Conservation (phyloP, 306 rosid genomes). For the Canavalia gladiata region DNA sequence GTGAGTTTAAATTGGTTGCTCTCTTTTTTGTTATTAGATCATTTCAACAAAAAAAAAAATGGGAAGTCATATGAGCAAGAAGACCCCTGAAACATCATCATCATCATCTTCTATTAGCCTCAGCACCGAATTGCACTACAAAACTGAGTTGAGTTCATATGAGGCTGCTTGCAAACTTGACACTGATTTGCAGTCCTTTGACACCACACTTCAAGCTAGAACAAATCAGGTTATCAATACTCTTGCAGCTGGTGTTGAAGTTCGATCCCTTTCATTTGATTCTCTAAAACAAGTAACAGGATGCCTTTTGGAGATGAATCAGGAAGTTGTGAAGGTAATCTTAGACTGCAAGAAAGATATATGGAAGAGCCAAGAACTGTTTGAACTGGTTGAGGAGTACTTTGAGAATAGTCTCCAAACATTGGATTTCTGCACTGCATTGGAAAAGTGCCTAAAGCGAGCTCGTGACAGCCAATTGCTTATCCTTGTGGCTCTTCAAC, state of each 20-base stretch:
- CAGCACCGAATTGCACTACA: constrained; percentile 58
- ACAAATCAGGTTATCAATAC: constrained; percentile 83
- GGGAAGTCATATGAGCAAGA: constrained; percentile 91
- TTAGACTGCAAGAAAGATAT: constrained; percentile 94
- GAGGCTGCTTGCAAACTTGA: constrained; percentile 89
- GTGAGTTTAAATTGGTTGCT: constrained; percentile 51
- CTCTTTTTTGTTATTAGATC: constrained; percentile 40
- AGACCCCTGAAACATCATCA: constrained; percentile 57
- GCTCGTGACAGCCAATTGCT: constrained; percentile 85
- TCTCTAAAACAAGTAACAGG: constrained; percentile 82
- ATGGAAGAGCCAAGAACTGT: constrained; percentile 88
- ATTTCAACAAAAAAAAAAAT: constrained; percentile 58
- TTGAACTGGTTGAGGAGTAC: constrained; percentile 91
- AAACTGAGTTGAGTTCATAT: constrained; percentile 73
- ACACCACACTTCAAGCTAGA: constrained; percentile 73
- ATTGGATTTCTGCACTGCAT: constrained; percentile 86
- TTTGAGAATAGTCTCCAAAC: constrained; percentile 91
- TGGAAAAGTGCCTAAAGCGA: constrained; percentile 81
- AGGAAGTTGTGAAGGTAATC: constrained; percentile 90
- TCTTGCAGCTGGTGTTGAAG: constrained; percentile 84
- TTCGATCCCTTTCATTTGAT: constrained; percentile 84
- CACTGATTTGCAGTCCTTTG: constrained; percentile 77
- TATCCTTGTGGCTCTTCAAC: constrained; percentile 79
- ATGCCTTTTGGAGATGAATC: constrained; percentile 94
- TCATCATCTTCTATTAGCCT: constrained; percentile 44